These are phyloP conservation scores for Macadamia tetraphylla DNA, from an alignment of 164 flowering plant species.

Conservation along the genomic window DNA sequence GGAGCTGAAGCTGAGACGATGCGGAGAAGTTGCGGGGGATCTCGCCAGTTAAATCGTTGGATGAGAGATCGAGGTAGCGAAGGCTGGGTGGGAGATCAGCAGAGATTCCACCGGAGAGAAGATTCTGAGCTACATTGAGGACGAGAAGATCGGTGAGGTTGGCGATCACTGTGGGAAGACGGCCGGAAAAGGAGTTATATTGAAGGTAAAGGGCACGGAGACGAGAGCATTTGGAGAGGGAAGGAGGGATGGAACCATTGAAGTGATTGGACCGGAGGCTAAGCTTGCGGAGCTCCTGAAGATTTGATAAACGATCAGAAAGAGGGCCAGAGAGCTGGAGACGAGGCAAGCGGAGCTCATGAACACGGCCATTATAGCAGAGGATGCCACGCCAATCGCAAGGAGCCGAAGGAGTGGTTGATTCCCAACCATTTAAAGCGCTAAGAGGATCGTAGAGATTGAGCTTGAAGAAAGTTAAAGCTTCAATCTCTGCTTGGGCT, in stretches of 20 bases:
- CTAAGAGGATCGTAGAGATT: constrained; percentile 69
- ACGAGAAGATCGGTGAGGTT: constrained; percentile 32
- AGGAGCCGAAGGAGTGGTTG: constrained; percentile 65
- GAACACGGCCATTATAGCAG: constrained; percentile 49
- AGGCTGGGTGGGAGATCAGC: constrained; percentile 26
- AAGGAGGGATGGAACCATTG: constrained; percentile 39
- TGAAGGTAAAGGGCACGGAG: constrained; percentile 41
- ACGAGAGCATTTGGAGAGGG: constrained; percentile 31
- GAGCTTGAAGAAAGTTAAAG: constrained; percentile 48
- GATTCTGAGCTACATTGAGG: constrained; percentile 42
- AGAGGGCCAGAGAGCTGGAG: constrained; percentile 59
- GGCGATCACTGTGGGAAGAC: constrained; percentile 27
- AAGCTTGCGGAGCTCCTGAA: constrained; percentile 50
- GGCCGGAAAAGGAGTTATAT: constrained; percentile 46
- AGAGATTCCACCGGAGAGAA: constrained; percentile 34
- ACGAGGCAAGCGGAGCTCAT: constrained; percentile 73
- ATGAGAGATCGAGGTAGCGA: constrained; percentile 43
- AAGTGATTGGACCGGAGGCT: constrained; percentile 60
- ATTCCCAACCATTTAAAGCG: constrained; percentile 61
- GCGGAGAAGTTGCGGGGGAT: constrained; percentile 43
- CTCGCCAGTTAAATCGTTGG: constrained; percentile 58
- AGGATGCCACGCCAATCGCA: constrained; percentile 90
- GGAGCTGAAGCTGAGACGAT: constrained; percentile 34
- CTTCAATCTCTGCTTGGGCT: constrained; percentile 37
- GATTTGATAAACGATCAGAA: constrained; percentile 27